Base-by-base conservation (phyloP, 371 early-diverging fungal genomes). In the Blakeslea trispora region DNA sequence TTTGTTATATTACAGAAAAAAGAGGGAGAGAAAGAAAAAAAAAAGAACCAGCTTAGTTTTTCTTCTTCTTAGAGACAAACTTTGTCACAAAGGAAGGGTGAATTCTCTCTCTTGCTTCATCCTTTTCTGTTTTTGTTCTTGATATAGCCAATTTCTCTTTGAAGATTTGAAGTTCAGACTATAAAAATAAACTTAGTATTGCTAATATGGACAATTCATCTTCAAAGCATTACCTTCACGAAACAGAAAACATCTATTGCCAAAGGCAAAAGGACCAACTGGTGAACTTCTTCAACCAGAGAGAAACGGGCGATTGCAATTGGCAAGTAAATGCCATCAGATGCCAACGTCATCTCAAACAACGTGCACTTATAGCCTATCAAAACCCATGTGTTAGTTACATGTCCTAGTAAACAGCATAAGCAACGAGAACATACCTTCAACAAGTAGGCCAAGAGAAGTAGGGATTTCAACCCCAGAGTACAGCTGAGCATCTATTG, bases 231-330 rank as follows among this genome's bases (percentile, higher is more conserved):
- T 48, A 48, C 48, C 48, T 48, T 48, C 17, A 48, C 34, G 1
- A 31, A 31, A 3, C 13, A 11, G 13, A 48, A 48, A 2, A 31
- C 15, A 2, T 48, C 48, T 3, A 48, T 14, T 13, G 24, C 24
- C 19, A 2, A 48, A 4, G 48, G 48, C 5, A 48, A 3, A 48
- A 17, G 13, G 11, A 28, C n/a, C n/a, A 48, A 10, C 14, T 48
- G 24, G 34, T 14, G 21, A n/a, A 17, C 8, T 17, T 48, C 48
- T 48, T 32, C 48, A 49, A 49, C 50, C 50, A 49, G 35, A 8
- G 50, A 49, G 17, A 49, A 49, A 10, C 19, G 32, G 1, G 31
- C 32, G 1, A 49, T 2, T 32, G 32, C 13, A 3, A 49, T 11
- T 3, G 50, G 35, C 50, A 49, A 0, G 4, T 49, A 49, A 1